Evolutionary conservation across 306 rosid genomes (phyloP).

Genomic region (Astragalus glycyphyllos): DNA sequence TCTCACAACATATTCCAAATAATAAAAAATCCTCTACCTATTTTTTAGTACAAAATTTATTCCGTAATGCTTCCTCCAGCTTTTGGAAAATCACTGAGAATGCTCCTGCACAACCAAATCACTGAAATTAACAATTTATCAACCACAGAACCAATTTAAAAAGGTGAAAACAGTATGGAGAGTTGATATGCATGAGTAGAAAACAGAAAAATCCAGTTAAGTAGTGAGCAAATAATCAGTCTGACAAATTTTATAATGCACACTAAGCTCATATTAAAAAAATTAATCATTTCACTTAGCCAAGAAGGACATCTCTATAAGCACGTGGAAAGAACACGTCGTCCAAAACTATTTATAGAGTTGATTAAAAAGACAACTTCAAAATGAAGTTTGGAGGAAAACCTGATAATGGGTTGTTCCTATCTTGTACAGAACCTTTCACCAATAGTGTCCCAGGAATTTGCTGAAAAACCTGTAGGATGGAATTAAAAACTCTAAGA

Average conservation of each 20-base stretch:
- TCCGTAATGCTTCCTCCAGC: constrained; percentile 65
- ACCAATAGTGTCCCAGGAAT: constrained; percentile 82
- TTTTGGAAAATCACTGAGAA: constrained; percentile 60
- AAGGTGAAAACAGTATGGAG: not conserved
- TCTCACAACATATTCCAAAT: constrained; percentile 24
- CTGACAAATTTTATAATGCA: constrained; percentile 5
- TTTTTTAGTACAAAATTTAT: constrained; percentile 57
- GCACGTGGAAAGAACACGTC: not conserved
- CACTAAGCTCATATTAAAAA: not conserved
- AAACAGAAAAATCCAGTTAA: not conserved
- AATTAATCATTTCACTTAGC: constrained; percentile 24
- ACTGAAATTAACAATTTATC: constrained; percentile 7
- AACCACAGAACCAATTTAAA: not conserved
- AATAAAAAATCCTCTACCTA: constrained; percentile 21
- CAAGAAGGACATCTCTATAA: constrained; percentile 8
- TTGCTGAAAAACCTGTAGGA: constrained; percentile 86
- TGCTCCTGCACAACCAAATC: constrained; percentile 59
- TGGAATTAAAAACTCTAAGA: not conserved
- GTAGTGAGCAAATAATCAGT: not conserved
- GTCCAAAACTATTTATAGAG: constrained; percentile 25
- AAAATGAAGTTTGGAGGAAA: constrained; percentile 26
- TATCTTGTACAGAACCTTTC: constrained; percentile 79
- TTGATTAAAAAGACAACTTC: not conserved
- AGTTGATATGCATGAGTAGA: constrained; percentile 3
- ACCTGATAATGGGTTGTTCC: constrained; percentile 68